Conservation (phyloP, 805 yeast species). For the Maudiozyma bulderi region DNA sequence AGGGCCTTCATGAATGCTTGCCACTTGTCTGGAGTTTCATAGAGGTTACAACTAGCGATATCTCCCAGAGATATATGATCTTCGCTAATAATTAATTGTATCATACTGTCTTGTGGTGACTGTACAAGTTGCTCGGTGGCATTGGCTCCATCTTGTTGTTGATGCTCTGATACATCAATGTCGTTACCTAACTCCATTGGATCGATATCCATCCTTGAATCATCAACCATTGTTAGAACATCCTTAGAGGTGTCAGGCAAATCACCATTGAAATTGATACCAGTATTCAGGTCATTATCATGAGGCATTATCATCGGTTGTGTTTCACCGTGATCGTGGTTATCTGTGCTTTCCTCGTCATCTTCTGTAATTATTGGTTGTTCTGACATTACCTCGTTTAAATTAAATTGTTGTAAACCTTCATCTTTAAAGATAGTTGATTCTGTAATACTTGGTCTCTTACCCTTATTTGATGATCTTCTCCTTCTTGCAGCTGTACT, state of each 20-base stretch:
- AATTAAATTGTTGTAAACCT: constrained; percentile 26
- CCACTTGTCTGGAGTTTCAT: constrained; percentile 19
- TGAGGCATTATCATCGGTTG: constrained; percentile 7
- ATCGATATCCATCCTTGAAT: constrained; percentile 2
- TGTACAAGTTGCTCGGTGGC: background rate
- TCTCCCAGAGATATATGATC: constrained; percentile 19
- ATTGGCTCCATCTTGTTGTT: background rate
- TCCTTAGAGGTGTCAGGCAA: constrained; percentile 2
- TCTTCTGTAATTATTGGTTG: constrained; percentile 10
- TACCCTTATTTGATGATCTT: constrained; percentile 20
- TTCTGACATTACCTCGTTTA: constrained; percentile 26
- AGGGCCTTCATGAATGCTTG: constrained; percentile 7
- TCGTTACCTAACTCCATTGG: constrained; percentile 5
- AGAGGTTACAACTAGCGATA: constrained; percentile 16
- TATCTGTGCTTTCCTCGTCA: background rate
- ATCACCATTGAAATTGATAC: constrained; percentile 3
- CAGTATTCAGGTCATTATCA: constrained; percentile 1
- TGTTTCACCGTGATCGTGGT: background rate
- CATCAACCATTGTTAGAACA: constrained; percentile 2
- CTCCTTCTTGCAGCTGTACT: constrained; percentile 14
- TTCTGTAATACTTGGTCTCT: constrained; percentile 25
- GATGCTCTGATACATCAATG: background rate
- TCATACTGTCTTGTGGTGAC: constrained; percentile 1
- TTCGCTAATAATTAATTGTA: constrained; percentile 19
- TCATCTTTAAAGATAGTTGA: constrained; percentile 27